Percentiles rank a stretch among this genome's conserved stretches.
phyloP scores from a whole-genome alignment of 306 rosid species.

The Rosa persica region DNA sequence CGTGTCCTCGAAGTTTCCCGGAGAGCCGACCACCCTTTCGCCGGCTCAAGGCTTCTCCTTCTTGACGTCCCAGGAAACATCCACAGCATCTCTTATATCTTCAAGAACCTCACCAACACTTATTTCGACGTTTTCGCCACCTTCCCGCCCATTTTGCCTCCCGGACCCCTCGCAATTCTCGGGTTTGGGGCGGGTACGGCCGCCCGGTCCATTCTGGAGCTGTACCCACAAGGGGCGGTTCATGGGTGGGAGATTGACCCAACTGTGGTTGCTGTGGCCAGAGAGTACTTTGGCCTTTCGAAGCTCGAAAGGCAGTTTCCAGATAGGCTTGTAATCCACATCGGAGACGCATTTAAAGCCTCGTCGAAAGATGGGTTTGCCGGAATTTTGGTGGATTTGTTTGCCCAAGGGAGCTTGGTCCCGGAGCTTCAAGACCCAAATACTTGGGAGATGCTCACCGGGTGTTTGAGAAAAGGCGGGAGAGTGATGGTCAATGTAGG shows the following conservation, averaged over 20 bases:
- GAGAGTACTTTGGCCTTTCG: slow-evolving; percentile 61
- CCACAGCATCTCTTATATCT: slow-evolving; percentile 78
- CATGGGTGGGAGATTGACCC: slow-evolving; percentile 95
- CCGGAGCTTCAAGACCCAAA: slow-evolving; percentile 75
- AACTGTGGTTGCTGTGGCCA: slow-evolving; percentile 69
- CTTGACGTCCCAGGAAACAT: slow-evolving; percentile 90
- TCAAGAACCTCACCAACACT: slow-evolving; percentile 62
- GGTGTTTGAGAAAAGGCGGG: slow-evolving; percentile 78
- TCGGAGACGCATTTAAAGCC: slow-evolving; percentile 68
- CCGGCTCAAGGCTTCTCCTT: slow-evolving; percentile 87
- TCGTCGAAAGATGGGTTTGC: slow-evolving; percentile 60
- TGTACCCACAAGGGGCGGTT: slow-evolving; percentile 50
- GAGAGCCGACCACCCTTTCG: slow-evolving; percentile 74
- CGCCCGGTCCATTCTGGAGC: slow-evolving; percentile 54
- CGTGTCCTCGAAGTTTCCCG: slow-evolving; percentile 80
- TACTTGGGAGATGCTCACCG: slow-evolving; percentile 60
- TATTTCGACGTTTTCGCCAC: slow-evolving; percentile 89
- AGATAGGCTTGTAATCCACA: slow-evolving; percentile 50
- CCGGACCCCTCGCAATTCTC: slow-evolving; percentile 74
- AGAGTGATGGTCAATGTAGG: slow-evolving; percentile 92
- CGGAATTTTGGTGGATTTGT: slow-evolving; percentile 80
- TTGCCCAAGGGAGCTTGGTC: slow-evolving; percentile 58
- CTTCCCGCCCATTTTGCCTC: slow-evolving; percentile 68
- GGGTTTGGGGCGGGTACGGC: slow-evolving; percentile 91
- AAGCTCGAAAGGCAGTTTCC: slow-evolving; percentile 52